phyloP scores from a whole-genome alignment of 1,139 yeast genomes.

The Casaregolazyma lundiana region DNA sequence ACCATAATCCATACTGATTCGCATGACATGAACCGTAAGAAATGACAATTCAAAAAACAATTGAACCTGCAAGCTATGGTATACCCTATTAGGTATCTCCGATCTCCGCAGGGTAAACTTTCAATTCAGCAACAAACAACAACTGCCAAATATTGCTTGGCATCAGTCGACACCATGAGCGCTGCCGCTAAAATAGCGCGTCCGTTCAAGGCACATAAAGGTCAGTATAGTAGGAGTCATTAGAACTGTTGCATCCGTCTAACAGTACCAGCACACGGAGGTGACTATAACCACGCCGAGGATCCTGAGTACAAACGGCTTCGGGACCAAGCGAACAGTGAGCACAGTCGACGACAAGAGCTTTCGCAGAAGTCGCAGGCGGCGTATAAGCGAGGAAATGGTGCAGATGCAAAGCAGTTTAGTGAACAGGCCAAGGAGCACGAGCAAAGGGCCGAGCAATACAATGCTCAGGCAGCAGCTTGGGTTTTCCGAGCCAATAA shows the following conservation, averaged over 20 bases:
- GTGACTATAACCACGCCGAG: conserved; percentile 38
- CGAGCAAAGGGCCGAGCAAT: conserved; percentile 57
- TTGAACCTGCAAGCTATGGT: too few relatives aligned
- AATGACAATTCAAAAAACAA: too few relatives aligned
- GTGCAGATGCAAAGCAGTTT: conserved; percentile 63
- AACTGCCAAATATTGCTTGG: background rate
- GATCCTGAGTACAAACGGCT: conserved; percentile 51
- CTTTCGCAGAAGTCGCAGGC: conserved; percentile 65
- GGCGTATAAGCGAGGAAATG: conserved; percentile 74
- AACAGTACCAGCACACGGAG: conserved; percentile 8
- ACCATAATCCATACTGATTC: too few relatives aligned
- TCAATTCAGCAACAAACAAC: background rate
- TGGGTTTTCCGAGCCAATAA: conserved; percentile 87
- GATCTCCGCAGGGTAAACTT: background rate
- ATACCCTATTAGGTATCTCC: background rate
- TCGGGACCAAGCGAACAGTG: conserved; percentile 64
- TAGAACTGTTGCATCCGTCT: too few relatives aligned
- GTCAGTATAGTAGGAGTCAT: too few relatives aligned
- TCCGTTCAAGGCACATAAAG: conserved; percentile 6
- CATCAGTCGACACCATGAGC: conserved; percentile 14
- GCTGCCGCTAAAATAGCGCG: conserved; percentile 21
- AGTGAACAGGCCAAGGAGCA: conserved; percentile 65
- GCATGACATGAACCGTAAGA: too few relatives aligned
- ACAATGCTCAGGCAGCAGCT: conserved; percentile 79
- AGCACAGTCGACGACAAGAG: conserved; percentile 52